A percentile compares a stretch with the other conserved stretches of the same genome.
These are phyloP conservation scores for Aspergillus fumigatiaffinis DNA, from an alignment of 2,329 filamentous ascomycete genomes.

Conservation along the genomic window DNA sequence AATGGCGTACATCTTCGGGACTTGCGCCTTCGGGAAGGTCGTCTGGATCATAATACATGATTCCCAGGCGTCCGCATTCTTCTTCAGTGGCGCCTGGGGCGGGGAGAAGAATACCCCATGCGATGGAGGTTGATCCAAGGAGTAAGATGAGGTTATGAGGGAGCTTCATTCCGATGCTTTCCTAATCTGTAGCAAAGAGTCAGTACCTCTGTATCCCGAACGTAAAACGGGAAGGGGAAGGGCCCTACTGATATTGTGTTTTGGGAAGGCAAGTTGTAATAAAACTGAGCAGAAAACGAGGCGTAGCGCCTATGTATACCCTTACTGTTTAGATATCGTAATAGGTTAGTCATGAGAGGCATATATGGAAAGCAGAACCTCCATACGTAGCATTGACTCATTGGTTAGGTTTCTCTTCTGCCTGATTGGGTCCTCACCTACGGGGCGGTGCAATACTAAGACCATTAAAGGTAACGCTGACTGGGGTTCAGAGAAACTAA, in stretches of 20 bases:
- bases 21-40: conserved; percentile 4
- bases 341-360: neutral
- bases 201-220: neutral
- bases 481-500: neutral
- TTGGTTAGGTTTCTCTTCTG: neutral
- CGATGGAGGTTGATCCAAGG: neutral
- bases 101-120: neutral
- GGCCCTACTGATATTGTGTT: neutral
- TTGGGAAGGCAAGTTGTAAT: neutral
- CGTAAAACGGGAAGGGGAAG: neutral
- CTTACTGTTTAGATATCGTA: neutral
- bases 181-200: neutral
- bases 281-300: neutral
- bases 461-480: neutral
- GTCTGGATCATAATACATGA: conserved; percentile 1
- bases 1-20: conserved; percentile 2
- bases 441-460: neutral
- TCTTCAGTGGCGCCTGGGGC: neutral
- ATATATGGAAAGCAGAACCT: neutral
- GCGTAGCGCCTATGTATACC: neutral
- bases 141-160: neutral
- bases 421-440: neutral
- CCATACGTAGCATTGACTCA: neutral
- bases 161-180: neutral
- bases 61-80: conserved; percentile 2